Base-by-base conservation (phyloP, 441 rosid genomes). In the Adansonia rubrostipa region DNA sequence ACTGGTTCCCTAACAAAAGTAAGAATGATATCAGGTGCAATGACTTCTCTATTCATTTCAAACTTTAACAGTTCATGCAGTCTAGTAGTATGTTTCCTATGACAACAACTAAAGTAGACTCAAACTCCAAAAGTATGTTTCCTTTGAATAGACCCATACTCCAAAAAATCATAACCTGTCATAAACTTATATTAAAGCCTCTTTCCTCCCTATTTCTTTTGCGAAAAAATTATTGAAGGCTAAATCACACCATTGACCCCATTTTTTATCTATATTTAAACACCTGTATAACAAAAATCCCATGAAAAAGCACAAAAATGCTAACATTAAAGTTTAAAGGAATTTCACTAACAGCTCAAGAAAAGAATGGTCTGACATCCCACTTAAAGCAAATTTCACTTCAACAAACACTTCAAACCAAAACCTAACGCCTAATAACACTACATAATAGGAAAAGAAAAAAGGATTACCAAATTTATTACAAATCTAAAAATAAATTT, bases 11-110 rank as follows among this genome's bases (percentile, higher is more conserved):
- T 40, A 17, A 56, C 64, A 64, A 56, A 72, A 71, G 56, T 54
- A 72, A 56, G 76, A 33, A 56, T 11, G 76, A 56, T 42, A 36
- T 20, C 17, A 56, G 63, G 53, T 72, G 76, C 6, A 57, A 56
- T 56, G 65, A 72, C n/a, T 33, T 19, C 40, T 10, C 64, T 48
- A 56, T 33, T 42, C 9, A 33, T 40, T 72, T 40, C n/a, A 4
- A 56, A 36, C 64, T 33, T 57, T 42, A 40, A 56, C 36, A 72
- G 75, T 72, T 69, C 42, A 20, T 69, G 33, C 40, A 53, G 62
- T 71, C 47, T 9, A 53, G 62, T 40, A 56, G 63, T 10, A 17
- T 3, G 2, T 40, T n/a, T 36, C 50, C 17, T 54, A 9, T 19
- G 6, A 54, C 28, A 72, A 36, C 64, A 56, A 36, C 75, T 36